Evolutionary conservation across 2,329 filamentous ascomycete species (phyloP), one percentile per base, ranked within the genome.

Genomic region (Blumeria graminis): DNA sequence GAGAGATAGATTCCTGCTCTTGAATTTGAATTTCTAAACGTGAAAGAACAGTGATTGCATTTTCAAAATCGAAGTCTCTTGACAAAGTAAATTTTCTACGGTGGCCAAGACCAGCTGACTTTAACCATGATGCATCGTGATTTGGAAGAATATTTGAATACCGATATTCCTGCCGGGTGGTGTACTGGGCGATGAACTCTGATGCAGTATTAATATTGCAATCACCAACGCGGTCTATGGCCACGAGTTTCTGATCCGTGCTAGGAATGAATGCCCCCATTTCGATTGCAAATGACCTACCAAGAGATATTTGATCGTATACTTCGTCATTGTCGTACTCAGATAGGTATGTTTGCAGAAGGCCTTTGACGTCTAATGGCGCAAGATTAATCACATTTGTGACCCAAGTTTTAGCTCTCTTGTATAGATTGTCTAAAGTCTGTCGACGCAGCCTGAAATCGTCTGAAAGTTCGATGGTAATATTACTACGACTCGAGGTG

Each of bases 151-250:
- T 77, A 66, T 94, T 87, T 10, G 87, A 80, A 65, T 90, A 90
- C 57, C 89, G 81, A 68, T 98, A 98, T 65, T 94, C 89, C 67
- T 98, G 93, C 39, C 92, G 84, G 32, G 88, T 93, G 3, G 90
- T 96, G 67, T 98, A 98, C 65, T 98, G 90, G 1, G 92, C 88
- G 65, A 98, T 80, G 63, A 98, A 94, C 66, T 96, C 90, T 1
- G 92, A 96, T 0, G 86, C 88, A 10, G 89, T 88, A 66, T 96
- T 94, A 67, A 95, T 82, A 60, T 79, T 79, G 56, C 79, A 78
- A 52, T 82, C 79, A 16, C 83, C 81, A 3, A n/a, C 45, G 38
- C 76, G 76, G 61, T 93, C 86, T 53, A 98, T 80, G 6, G 86
- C 89, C 62, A 78, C 81, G 45, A 98, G 74, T 60, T 87, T 80